These are phyloP conservation scores for Apiotrichum brassicae DNA, from an alignment of 1,284 basidiomycete species.

Conservation along the genomic window DNA sequence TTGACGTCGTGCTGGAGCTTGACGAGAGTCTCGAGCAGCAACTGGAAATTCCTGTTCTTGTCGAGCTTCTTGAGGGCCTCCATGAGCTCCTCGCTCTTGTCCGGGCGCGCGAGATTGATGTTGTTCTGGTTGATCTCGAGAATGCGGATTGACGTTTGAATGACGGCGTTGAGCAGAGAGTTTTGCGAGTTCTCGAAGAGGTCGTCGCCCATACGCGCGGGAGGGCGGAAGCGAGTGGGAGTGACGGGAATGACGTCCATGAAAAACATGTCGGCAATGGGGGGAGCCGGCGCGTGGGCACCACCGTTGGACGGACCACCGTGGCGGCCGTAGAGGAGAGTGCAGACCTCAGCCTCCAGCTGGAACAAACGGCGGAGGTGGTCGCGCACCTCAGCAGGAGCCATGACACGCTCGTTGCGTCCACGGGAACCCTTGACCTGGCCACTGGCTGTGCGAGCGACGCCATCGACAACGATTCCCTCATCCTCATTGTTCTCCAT, in stretches of 20 bases:
- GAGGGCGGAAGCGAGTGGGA: slow-evolving; percentile 93
- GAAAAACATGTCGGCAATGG: slow-evolving; percentile 85
- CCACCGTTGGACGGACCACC: slow-evolving; percentile 57
- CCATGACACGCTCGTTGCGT: slow-evolving; percentile 79
- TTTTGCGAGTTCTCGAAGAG: slow-evolving; percentile 97
- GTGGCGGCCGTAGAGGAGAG: slow-evolving; percentile 86
- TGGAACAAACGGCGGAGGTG: slow-evolving; percentile 84
- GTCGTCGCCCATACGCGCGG: slow-evolving; percentile 84
- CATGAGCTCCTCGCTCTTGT: slow-evolving; percentile 11
- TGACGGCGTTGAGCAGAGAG: slow-evolving; percentile 77
- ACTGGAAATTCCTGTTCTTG: slow-evolving; percentile 56
- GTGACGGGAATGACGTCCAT: slow-evolving; percentile 86
- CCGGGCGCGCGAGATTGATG: slow-evolving; percentile 11
- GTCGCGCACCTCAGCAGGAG: slow-evolving; percentile 85
- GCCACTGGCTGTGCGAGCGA: slow-evolving; percentile 61
- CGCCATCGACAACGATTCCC: slow-evolving; percentile 48
- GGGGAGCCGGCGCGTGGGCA: slow-evolving; percentile 37
- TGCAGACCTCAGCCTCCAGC: slow-evolving; percentile 75
- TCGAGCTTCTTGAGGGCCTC: slow-evolving; percentile 13
- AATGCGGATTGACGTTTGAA: slow-evolving; percentile 74
- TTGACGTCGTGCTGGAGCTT: slow-evolving; percentile 94
- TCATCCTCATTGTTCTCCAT: slow-evolving; percentile 30
- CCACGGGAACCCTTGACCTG: slow-evolving; percentile 67
- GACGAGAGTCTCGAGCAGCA: slow-evolving; percentile 73
- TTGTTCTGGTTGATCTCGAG: slow-evolving; percentile 62